A percentile compares a stretch with the other conserved stretches of the same genome.
Conservation (phyloP, 2,329 filamentous ascomycete genomes). For the Xylariaceae sp. region DNA sequence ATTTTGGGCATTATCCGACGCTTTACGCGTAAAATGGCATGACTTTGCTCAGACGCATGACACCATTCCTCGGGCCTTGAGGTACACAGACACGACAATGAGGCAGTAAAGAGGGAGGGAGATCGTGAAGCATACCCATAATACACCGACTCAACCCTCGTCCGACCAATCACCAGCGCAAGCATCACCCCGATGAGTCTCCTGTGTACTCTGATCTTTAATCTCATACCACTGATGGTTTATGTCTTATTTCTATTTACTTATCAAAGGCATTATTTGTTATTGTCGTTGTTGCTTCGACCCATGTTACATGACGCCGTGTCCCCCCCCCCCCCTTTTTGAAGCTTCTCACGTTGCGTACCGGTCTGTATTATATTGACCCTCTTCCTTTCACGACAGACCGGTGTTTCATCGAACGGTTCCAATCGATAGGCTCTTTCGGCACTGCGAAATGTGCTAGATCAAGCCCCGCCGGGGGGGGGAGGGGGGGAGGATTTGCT, state of each 20-base stretch:
- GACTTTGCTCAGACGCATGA: background rate
- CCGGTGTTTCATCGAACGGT: no score
- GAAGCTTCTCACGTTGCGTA: background rate
- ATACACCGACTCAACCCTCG: background rate
- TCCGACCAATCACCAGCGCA: background rate
- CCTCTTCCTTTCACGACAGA: no score
- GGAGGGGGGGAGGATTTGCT: no score
- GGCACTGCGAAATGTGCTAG: no score
- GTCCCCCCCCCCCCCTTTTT: background rate
- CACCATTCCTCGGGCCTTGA: background rate
- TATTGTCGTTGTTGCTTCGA: background rate
- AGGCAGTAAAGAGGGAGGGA: background rate
- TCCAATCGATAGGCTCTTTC: no score
- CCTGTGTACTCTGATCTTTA: background rate
- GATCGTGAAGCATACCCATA: background rate
- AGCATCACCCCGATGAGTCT: background rate
- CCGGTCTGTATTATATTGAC: background rate
- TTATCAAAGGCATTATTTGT: background rate
- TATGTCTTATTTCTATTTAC: background rate
- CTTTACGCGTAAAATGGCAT: background rate
- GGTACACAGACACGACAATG: background rate
- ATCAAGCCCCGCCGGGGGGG: no score
- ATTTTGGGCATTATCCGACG: background rate
- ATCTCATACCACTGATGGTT: background rate
- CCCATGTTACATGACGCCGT: constrained; percentile 5